These are phyloP conservation scores for Irpex sp. DNA, from an alignment of 1,284 basidiomycete species.

Conservation along the genomic window DNA sequence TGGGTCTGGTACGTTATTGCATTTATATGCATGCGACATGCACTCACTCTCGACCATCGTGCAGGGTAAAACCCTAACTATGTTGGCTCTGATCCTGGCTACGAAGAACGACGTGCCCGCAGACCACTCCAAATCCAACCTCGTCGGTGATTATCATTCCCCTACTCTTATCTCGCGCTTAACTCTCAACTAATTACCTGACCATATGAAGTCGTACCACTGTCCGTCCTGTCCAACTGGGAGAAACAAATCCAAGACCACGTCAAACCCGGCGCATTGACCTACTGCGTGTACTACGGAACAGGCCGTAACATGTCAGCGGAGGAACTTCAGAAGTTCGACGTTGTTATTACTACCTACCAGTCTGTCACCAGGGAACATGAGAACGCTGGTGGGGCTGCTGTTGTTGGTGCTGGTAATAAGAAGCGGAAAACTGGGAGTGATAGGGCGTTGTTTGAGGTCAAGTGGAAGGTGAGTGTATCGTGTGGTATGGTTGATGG, in stretches of 20 bases:
- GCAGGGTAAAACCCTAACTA: conserved; percentile 83
- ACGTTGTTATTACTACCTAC: conserved; percentile 90
- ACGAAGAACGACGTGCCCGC: conserved; percentile 62
- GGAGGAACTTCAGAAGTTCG: conserved; percentile 60
- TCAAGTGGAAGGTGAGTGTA: conserved; percentile 72
- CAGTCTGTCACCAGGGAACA: conserved; percentile 64
- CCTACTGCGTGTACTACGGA: conserved; percentile 70
- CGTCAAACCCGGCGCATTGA: conserved; percentile 53
- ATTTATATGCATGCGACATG: not conserved
- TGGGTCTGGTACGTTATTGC: conserved; percentile 57
- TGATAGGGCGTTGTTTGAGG: conserved; percentile 52
- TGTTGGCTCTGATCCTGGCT: conserved; percentile 72
- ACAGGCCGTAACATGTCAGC: conserved; percentile 57
- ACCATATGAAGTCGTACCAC: conserved; percentile 64
- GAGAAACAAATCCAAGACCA: conserved; percentile 85
- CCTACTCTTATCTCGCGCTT: not conserved
- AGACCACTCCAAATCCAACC: conserved; percentile 61
- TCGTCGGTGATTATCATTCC: conserved; percentile 57
- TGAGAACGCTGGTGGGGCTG: conserved; percentile 19
- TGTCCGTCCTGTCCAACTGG: conserved; percentile 90
- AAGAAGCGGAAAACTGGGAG: conserved; percentile 51
- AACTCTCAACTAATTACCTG: not conserved
- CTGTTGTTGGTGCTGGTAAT: conserved; percentile 33
- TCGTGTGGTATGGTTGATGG: not conserved
- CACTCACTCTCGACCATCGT: not conserved